Conservation (phyloP, 1,284 basidiomycete genomes). For the Xerocomus nothofagi region DNA sequence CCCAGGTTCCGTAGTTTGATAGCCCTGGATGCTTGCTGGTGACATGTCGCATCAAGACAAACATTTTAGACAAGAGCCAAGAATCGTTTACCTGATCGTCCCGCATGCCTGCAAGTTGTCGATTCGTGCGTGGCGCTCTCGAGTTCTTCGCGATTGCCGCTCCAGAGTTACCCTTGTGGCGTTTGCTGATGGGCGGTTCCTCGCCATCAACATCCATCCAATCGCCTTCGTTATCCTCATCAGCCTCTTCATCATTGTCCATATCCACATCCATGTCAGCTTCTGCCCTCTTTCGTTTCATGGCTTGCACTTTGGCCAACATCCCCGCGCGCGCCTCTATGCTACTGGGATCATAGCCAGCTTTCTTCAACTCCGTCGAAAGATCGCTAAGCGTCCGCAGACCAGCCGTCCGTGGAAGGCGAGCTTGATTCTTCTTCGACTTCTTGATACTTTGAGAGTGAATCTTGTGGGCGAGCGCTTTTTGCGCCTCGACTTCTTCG, state of each 20-base stretch:
- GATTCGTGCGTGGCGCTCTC: constrained; percentile 67
- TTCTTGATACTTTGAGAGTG: constrained; percentile 83
- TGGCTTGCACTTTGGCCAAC: constrained; percentile 76
- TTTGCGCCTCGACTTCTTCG: constrained; percentile 68
- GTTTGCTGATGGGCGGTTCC: constrained; percentile 55
- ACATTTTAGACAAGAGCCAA: not conserved
- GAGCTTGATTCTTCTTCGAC: constrained; percentile 82
- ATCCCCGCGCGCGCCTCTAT: constrained; percentile 87
- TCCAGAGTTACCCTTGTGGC: constrained; percentile 63
- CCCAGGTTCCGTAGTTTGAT: constrained; percentile 80
- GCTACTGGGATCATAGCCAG: constrained; percentile 86
- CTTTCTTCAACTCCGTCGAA: constrained; percentile 76
- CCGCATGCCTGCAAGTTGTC: constrained; percentile 78
- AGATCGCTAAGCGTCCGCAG: constrained; percentile 88
- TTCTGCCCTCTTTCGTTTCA: constrained; percentile 69
- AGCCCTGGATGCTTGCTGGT: constrained; percentile 77
- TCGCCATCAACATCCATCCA: constrained; percentile 74
- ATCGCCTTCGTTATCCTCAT: constrained; percentile 42
- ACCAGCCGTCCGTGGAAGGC: constrained; percentile 84
- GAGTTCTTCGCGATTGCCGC: constrained; percentile 49
- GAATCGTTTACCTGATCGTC: constrained; percentile 57
- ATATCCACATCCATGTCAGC: constrained; percentile 52
- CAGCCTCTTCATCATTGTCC: constrained; percentile 50
- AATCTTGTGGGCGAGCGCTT: constrained; percentile 72
- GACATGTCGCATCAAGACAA: not conserved